A percentile compares a stretch with the other conserved stretches of the same genome.
phyloP scores from a whole-genome alignment of 2,329 filamentous ascomycete genomes.

The Metarhizium anisopliae region DNA sequence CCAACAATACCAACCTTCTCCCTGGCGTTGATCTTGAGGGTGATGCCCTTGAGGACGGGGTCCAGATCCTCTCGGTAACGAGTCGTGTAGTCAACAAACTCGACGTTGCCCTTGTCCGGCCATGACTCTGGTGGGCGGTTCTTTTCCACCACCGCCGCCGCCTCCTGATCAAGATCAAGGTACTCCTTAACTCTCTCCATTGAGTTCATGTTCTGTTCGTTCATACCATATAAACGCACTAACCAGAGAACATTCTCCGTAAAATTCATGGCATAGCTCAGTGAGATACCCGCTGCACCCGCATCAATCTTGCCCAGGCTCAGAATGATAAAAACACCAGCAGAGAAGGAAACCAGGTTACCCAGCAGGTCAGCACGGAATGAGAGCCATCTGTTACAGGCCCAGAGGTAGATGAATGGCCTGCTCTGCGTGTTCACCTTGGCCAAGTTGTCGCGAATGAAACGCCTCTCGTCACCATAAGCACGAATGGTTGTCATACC shows the following conservation, averaged over 20 bases:
- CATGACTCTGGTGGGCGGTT: conserved; percentile 70
- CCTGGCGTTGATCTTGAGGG: conserved; percentile 73
- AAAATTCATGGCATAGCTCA: conserved; percentile 94
- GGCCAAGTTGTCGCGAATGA: conserved; percentile 81
- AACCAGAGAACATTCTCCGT: conserved; percentile 97
- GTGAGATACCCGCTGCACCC: conserved; percentile 82
- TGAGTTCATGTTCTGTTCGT: conserved; percentile 99
- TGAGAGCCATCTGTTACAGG: conserved; percentile 90
- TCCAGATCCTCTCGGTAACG: conserved; percentile 83
- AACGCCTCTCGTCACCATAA: conserved; percentile 87
- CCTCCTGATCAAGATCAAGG: conserved; percentile 91
- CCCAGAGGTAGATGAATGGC: conserved; percentile 95
- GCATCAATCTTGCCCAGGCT: conserved; percentile 79
- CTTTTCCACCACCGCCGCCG: conserved; percentile 65
- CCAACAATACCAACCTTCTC: conserved; percentile 97
- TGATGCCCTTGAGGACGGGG: conserved; percentile 73
- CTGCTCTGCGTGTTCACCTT: conserved; percentile 86
- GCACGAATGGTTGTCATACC: conserved; percentile 96
- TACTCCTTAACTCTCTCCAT: conserved; percentile 98
- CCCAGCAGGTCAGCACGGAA: conserved; percentile 87
- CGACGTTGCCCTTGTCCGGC: conserved; percentile 77
- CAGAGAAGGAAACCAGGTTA: conserved; percentile 86
- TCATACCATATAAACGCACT: conserved; percentile 84
- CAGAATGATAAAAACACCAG: conserved; percentile 80
- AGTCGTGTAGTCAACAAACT: conserved; percentile 84